Evolutionary conservation across 306 rosid species (phyloP), one percentile per base, ranked within the genome.

Genomic region (Aeschynomene evenia): DNA sequence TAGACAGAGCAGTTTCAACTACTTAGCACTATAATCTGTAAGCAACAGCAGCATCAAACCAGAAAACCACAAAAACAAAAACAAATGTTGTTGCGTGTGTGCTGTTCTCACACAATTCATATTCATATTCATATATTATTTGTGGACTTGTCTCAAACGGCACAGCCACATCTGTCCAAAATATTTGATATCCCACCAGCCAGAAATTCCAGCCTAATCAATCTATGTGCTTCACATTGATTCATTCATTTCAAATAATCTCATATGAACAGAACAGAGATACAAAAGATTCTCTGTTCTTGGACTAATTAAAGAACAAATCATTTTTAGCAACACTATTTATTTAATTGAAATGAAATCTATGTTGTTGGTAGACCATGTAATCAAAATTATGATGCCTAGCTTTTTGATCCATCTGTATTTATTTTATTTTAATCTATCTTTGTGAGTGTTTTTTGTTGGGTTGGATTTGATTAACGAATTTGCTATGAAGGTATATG

Each of bases 21-120:
- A 82, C 83, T 74, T n/a, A 12, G 29, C 3, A 54, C 0, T 54
- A 63, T 11, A 43, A 21, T 42, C 50, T 29, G 5, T 13, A 76
- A 76, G 75, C 80, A 79, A 68, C 64, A 74, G 63, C 68, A 79
- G 63, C 80, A 63, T 37, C 80, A 79, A 79, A 79, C 64, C 77
- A 74, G 46, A 34, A 34, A 34, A n/a, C n/a, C n/a, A n/a, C n/a
- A n/a, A n/a, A n/a, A n/a, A n/a, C n/a, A n/a, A n/a, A n/a, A n/a
- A n/a, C n/a, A n/a, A 69, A 69, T 68, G 62, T 7, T 58, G 80
- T 74, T 80, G 78, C 79, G 72, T 73, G 66, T 62, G 66, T 69
- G 60, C 14, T 28, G 4, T n/a, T n/a, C n/a, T 57, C 55, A 11
- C 62, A 48, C 21, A 14, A 5, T 13, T 53, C 15, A 42, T 2